Evolutionary conservation across 768 basidiomycete species (phyloP).

Genomic region (Suillus weaverae): DNA sequence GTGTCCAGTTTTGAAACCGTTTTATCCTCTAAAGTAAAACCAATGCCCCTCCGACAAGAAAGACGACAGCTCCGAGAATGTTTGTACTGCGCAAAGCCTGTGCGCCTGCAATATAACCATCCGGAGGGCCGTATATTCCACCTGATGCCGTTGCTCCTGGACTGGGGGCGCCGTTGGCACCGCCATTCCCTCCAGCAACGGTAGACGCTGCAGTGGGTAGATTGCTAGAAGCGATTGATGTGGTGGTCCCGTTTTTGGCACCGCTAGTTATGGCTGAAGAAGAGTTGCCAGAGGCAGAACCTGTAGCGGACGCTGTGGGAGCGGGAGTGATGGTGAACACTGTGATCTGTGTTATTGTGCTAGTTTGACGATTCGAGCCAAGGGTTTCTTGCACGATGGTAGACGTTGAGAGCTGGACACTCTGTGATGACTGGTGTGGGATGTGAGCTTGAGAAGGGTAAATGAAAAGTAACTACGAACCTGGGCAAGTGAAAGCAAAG

Average conservation of each 20-base stretch:
- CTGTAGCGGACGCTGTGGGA: slow-evolving; percentile 18
- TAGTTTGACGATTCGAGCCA: slow-evolving; percentile 41
- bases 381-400: slow-evolving; percentile 24
- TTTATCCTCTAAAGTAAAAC: slow-evolving; percentile 38
- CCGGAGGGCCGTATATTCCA: slow-evolving; percentile 66
- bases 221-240: slow-evolving; percentile 39
- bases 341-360: slow-evolving; percentile 41
- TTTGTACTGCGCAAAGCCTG: slow-evolving; percentile 46
- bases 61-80: slow-evolving; percentile 43
- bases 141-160: slow-evolving; percentile 49
- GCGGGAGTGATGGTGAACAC: slow-evolving; percentile 48
- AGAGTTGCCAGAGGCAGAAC: slow-evolving; percentile 23
- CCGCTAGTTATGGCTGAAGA: slow-evolving; percentile 18
- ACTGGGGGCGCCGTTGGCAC: slow-evolving; percentile 55
- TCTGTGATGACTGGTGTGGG: slow-evolving; percentile 12
- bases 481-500: slow-evolving; percentile 32
- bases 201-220: slow-evolving; percentile 61
- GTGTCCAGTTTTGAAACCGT: background rate
- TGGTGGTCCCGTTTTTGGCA: slow-evolving; percentile 31
- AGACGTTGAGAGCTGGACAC: slow-evolving; percentile 40
- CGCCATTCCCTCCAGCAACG: slow-evolving; percentile 51
- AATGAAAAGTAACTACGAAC: slow-evolving; percentile 16
- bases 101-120: slow-evolving; percentile 63
- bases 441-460: slow-evolving; percentile 8
- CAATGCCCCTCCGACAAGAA: slow-evolving; percentile 50